These are phyloP conservation scores for Neurospora terricola DNA, from an alignment of 495 filamentous ascomycete genomes.

Conservation along the genomic window DNA sequence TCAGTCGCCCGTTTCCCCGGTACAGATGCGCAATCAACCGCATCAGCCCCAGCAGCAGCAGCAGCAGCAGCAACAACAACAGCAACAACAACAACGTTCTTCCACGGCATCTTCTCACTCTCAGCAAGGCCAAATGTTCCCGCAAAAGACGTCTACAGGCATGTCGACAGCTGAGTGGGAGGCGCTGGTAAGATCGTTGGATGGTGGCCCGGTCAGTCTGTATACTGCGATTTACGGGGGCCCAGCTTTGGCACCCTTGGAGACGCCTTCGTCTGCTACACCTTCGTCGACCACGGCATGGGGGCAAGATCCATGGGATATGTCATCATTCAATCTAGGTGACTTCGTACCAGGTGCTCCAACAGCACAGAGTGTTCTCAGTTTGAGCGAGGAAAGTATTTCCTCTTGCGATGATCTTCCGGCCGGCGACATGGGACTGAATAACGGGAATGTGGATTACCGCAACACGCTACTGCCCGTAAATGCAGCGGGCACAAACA, in stretches of 20 bases:
- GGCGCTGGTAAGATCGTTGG: constrained; percentile 63
- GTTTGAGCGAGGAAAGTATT: constrained; percentile 69
- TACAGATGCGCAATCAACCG: constrained; percentile 25
- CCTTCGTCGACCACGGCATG: constrained; percentile 27
- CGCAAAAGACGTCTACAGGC: constrained; percentile 17
- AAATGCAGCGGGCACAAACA: constrained; percentile 8
- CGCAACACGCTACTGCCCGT: constrained; percentile 7
- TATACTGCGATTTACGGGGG: constrained; percentile 80
- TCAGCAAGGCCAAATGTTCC: constrained; percentile 15
- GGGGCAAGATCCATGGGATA: constrained; percentile 48
- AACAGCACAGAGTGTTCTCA: constrained; percentile 57
- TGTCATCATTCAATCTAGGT: constrained; percentile 35
- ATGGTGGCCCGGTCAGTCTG: constrained; percentile 66
- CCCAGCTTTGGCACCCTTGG: constrained; percentile 36
- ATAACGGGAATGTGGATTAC: constrained; percentile 26
- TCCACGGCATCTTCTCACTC: constrained; percentile 17
- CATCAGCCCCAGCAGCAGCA: constrained; percentile 15
- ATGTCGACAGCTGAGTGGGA: constrained; percentile 69
- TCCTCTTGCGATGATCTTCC: constrained; percentile 42
- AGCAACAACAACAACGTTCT: constrained; percentile 16
- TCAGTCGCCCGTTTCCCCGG: constrained; percentile 23
- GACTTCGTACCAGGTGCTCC: constrained; percentile 31
- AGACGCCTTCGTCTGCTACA: constrained; percentile 25
- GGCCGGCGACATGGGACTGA: constrained; percentile 24
- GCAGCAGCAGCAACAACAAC: background rate